A percentile compares a stretch with the other conserved stretches of the same genome.
Evolutionary conservation across 306 rosid species (phyloP).

Genomic region (Vachellia collinsii): DNA sequence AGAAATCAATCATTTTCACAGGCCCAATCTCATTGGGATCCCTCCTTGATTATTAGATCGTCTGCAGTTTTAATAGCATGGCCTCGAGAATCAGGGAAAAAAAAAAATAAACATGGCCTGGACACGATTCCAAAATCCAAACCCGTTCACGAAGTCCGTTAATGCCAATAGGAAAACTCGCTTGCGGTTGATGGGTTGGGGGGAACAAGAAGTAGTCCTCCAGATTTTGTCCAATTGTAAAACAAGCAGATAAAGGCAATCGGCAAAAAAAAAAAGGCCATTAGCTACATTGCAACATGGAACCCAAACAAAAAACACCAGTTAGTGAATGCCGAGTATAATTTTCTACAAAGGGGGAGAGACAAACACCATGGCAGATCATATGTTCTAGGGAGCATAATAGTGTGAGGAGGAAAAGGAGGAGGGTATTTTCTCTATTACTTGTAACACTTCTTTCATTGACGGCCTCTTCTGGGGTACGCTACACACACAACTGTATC

Average conservation of each 20-base stretch:
- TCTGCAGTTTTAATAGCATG: too few relatives aligned
- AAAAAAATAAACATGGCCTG: neutral
- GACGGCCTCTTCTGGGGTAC: slow-evolving; percentile 86
- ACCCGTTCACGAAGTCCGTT: neutral
- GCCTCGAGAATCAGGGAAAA: too few relatives aligned
- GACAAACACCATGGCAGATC: slow-evolving; percentile 21
- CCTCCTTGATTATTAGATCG: too few relatives aligned
- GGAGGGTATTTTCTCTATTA: slow-evolving; percentile 73
- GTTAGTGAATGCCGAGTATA: slow-evolving; percentile 55
- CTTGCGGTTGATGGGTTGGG: neutral
- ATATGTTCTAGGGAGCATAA: slow-evolving; percentile 49
- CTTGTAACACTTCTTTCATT: slow-evolving; percentile 85
- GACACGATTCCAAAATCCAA: neutral
- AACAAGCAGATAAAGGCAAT: slow-evolving; percentile 28
- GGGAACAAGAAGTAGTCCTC: neutral
- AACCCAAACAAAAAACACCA: slow-evolving; percentile 30
- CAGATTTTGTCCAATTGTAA: slow-evolving; percentile 27
- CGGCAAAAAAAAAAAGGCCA: neutral
- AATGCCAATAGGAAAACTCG: neutral
- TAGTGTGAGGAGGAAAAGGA: slow-evolving; percentile 51
- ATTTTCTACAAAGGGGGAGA: slow-evolving; percentile 41
- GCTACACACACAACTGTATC: slow-evolving; percentile 77
- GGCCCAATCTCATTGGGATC: too few relatives aligned
- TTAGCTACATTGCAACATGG: slow-evolving; percentile 24
- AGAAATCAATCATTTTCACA: too few relatives aligned